phyloP scores from a whole-genome alignment of 2,329 filamentous ascomycete species.

The Trichoderma pleuroti region DNA sequence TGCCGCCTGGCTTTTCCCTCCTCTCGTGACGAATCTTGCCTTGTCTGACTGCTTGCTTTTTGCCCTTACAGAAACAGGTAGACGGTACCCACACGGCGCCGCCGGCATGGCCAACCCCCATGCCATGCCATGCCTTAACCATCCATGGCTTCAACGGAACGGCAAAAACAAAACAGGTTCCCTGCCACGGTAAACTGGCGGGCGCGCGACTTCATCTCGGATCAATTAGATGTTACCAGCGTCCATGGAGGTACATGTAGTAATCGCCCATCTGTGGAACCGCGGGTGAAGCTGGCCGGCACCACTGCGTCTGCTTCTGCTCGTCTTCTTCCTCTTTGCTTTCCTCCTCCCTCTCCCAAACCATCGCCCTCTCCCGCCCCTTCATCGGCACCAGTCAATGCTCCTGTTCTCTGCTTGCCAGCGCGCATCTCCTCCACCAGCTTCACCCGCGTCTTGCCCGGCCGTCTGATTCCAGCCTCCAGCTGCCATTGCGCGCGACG shows the following conservation, averaged over 20 bases:
- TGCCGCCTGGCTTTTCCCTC: not conserved
- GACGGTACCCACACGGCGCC: slow-evolving; percentile 13
- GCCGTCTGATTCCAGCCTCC: not conserved
- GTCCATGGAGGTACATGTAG: not conserved
- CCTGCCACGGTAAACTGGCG: slow-evolving; percentile 25
- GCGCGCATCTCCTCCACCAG: slow-evolving; percentile 1
- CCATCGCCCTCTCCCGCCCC: not conserved
- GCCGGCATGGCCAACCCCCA: slow-evolving; percentile 15
- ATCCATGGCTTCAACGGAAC: slow-evolving; percentile 11
- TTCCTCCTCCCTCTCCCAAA: not conserved
- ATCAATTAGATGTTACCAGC: slow-evolving; percentile 8
- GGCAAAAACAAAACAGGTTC: slow-evolving; percentile 23
- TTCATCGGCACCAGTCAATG: not conserved
- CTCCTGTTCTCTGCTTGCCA: not conserved
- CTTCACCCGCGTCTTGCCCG: not conserved
- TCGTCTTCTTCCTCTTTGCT: not conserved
- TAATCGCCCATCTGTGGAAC: slow-evolving; percentile 19
- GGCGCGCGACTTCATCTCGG: slow-evolving; percentile 25
- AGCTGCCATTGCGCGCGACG: slow-evolving; percentile 3
- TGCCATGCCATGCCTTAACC: not conserved
- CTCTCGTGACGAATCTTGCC: slow-evolving; percentile 4
- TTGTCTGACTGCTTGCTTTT: not conserved
- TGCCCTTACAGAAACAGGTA: not conserved
- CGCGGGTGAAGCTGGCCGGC: slow-evolving; percentile 5
- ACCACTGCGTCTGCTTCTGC: not conserved